phyloP scores from a whole-genome alignment of 1,284 basidiomycete species.

The Heterobasidion parviporum region DNA sequence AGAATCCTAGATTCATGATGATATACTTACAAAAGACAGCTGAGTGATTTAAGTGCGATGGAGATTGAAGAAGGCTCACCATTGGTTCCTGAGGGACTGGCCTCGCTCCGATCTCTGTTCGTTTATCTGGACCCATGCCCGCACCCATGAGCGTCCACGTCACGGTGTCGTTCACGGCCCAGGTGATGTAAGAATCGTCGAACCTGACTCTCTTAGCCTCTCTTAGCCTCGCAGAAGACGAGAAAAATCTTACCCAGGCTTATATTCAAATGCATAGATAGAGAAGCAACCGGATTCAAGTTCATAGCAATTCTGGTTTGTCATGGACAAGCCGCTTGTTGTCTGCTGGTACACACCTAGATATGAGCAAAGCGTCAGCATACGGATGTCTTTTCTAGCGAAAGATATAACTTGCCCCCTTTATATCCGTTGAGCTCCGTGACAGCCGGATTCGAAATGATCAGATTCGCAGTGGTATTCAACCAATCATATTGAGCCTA shows the following conservation, averaged over 20 bases:
- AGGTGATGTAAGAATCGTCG: slow-evolving; percentile 42
- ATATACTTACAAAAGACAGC: slow-evolving; percentile 28
- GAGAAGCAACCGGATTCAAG: slow-evolving; percentile 30
- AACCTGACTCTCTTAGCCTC: slow-evolving; percentile 5
- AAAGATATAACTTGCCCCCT: slow-evolving; percentile 30
- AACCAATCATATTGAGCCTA: slow-evolving; percentile 39
- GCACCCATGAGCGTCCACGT: slow-evolving; percentile 52
- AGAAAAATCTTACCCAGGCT: slow-evolving; percentile 24
- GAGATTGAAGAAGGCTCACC: slow-evolving; percentile 22
- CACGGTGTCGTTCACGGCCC: slow-evolving; percentile 41
- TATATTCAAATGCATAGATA: slow-evolving; percentile 41
- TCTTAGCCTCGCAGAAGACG: slow-evolving; percentile 5
- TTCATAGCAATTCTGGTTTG: slow-evolving; percentile 49
- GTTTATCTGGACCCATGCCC: slow-evolving; percentile 46
- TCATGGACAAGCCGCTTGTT: slow-evolving; percentile 40
- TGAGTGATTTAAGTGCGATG: neutral
- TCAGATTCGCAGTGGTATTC: slow-evolving; percentile 38
- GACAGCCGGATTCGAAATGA: slow-evolving; percentile 38
- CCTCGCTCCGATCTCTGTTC: slow-evolving; percentile 46
- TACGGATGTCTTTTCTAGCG: no score
- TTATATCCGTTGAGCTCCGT: slow-evolving; percentile 40
- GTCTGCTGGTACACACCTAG: slow-evolving; percentile 50
- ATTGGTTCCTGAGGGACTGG: slow-evolving; percentile 59
- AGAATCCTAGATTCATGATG: slow-evolving; percentile 48
- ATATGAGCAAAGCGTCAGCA: neutral